A percentile compares a stretch with the other conserved stretches of the same genome.
Evolutionary conservation across 495 filamentous ascomycete species (phyloP).

Genomic region (Thozetella sp.): DNA sequence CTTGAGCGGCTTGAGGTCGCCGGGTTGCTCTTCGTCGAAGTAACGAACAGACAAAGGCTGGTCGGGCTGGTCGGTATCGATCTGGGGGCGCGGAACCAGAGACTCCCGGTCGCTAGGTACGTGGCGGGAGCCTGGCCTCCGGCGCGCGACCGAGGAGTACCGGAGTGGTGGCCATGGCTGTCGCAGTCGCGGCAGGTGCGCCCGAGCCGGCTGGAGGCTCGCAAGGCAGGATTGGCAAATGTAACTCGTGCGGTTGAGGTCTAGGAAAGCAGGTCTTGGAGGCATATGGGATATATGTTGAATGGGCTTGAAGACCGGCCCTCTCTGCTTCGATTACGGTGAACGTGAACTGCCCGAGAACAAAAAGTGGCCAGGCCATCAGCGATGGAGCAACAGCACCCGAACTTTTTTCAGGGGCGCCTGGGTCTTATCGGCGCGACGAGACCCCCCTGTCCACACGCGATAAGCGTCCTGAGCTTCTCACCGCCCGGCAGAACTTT

Average conservation of each 20-base stretch:
- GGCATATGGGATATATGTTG: conserved; percentile 17
- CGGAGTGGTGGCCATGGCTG: not conserved
- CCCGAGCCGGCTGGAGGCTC: conserved; percentile 13
- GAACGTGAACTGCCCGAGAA: not conserved
- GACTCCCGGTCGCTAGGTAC: not conserved
- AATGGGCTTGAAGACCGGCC: not conserved
- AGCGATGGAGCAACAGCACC: not conserved
- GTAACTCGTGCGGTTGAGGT: conserved; percentile 26
- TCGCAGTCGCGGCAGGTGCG: conserved; percentile 1
- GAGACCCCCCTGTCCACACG: not conserved
- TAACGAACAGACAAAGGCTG: conserved; percentile 31
- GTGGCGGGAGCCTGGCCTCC: not conserved
- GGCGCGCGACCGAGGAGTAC: not conserved
- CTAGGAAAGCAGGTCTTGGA: conserved; percentile 23
- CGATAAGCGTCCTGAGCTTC: conserved; percentile 12
- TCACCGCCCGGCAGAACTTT: conserved; percentile 34
- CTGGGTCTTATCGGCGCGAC: conserved; percentile 25
- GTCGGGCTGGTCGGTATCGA: not conserved
- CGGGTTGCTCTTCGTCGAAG: conserved; percentile 44
- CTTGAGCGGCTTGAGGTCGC: conserved; percentile 29
- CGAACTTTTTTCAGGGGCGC: conserved; percentile 15
- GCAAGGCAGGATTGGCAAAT: conserved; percentile 33
- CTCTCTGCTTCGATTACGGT: not conserved
- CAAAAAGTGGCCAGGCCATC: not conserved
- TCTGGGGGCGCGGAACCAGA: not conserved